phyloP scores from a whole-genome alignment of 352 stramenopile species.

The Phytophthora aleatoria region DNA sequence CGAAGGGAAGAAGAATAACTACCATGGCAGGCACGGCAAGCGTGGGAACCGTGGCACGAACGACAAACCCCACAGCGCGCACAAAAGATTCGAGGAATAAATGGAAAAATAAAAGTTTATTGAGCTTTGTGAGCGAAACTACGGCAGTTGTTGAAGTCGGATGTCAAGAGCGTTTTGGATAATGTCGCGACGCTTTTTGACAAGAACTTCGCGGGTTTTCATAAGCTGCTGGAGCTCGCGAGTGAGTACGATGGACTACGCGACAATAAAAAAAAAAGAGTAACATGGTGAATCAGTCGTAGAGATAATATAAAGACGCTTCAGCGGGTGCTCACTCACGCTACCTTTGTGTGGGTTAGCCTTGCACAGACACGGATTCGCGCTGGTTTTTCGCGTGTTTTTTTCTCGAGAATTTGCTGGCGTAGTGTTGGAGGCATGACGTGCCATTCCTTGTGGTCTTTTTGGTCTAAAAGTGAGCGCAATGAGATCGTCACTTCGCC shows the following conservation, averaged over 20 bases:
- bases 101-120: slow-evolving; percentile 1
- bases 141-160: slow-evolving; percentile 38
- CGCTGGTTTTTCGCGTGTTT: slow-evolving; percentile 36
- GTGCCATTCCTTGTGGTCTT: slow-evolving; percentile 62
- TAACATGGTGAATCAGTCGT: not conserved
- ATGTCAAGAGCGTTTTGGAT: slow-evolving; percentile 44
- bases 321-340: slow-evolving; percentile 1
- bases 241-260: slow-evolving; percentile 58
- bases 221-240: slow-evolving; percentile 53
- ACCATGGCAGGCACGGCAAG: slow-evolving; percentile 3
- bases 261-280: slow-evolving; percentile 3
- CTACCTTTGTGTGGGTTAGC: slow-evolving; percentile 67
- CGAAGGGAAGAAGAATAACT: slow-evolving; percentile 3
- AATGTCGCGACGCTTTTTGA: slow-evolving; percentile 42
- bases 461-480: slow-evolving; percentile 62
- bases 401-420: slow-evolving; percentile 63
- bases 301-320: slow-evolving; percentile 11
- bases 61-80: not conserved
- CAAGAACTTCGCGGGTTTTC: slow-evolving; percentile 38
- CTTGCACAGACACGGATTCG: slow-evolving; percentile 42
- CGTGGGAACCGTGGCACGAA: not conserved
- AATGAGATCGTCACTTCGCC: slow-evolving; percentile 55
- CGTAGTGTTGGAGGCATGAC: slow-evolving; percentile 58
- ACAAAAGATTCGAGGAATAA: slow-evolving; percentile 10
- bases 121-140: not conserved